Evolutionary conservation across 2,329 filamentous ascomycete species (phyloP).

Genomic region (Zymoseptoria tritici): DNA sequence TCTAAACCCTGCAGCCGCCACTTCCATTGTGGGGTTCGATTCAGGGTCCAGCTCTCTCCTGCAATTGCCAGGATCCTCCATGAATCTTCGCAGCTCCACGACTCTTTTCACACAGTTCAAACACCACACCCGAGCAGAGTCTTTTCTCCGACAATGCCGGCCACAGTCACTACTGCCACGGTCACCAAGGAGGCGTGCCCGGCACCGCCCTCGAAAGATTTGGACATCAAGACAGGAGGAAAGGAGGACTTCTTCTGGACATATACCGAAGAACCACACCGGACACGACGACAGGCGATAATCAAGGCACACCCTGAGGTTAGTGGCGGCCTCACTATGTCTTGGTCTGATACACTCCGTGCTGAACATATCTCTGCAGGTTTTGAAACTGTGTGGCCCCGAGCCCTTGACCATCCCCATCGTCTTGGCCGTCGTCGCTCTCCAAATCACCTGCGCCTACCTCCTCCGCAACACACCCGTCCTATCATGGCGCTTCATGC

Average conservation of each 20-base stretch:
- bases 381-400: constrained; percentile 92
- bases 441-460: constrained; percentile 74
- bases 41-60: background rate
- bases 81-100: background rate
- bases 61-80: background rate
- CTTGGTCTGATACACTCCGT: background rate
- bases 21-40: background rate
- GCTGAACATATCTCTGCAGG: constrained; percentile 43
- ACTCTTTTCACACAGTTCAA: background rate
- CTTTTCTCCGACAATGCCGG: constrained; percentile 11
- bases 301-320: constrained; percentile 98
- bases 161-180: constrained; percentile 23
- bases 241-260: constrained; percentile 86
- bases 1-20: background rate
- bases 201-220: constrained; percentile 10
- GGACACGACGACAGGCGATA: constrained; percentile 81
- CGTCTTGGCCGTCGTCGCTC: constrained; percentile 70
- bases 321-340: constrained; percentile 15
- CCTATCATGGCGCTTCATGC: constrained; percentile 76
- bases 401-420: constrained; percentile 94
- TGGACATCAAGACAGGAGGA: constrained; percentile 14
- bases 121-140: background rate
- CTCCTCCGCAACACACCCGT: constrained; percentile 69
- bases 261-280: constrained; percentile 95
- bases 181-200: background rate